Percentiles rank a stretch among this genome's conserved stretches.
Evolutionary conservation across 345 rosid species (phyloP).

Genomic region (Hibiscus mutabilis): DNA sequence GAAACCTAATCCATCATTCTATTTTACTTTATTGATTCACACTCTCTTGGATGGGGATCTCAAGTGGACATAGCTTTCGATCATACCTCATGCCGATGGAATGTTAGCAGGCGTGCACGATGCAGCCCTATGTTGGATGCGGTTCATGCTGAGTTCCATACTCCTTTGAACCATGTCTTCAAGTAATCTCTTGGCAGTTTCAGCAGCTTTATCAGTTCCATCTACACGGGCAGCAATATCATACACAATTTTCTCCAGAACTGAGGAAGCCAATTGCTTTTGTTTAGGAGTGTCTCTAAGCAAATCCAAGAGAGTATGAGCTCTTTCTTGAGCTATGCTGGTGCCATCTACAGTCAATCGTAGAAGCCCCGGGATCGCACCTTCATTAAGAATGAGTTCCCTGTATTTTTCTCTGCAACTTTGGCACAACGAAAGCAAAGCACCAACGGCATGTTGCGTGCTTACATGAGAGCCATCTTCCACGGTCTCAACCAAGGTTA

Average conservation of each 20-base stretch:
- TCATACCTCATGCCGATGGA: conserved; percentile 19
- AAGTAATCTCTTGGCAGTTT: conserved; percentile 59
- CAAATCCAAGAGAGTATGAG: conserved; percentile 52
- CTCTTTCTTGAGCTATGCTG: conserved; percentile 53
- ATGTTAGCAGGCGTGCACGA: conserved; percentile 32
- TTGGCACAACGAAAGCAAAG: conserved; percentile 49
- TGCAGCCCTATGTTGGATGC: conserved; percentile 32
- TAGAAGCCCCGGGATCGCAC: conserved; percentile 74
- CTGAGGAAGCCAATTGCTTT: conserved; percentile 46
- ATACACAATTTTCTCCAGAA: conserved; percentile 51
- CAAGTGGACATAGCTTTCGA: background rate
- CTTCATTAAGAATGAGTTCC: conserved; percentile 61
- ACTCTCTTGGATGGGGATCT: conserved; percentile 15
- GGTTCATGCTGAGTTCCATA: conserved; percentile 52
- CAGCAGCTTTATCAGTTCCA: conserved; percentile 59
- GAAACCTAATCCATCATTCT: background rate
- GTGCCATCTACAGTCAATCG: conserved; percentile 64
- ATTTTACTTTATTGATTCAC: background rate
- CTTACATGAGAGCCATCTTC: conserved; percentile 71
- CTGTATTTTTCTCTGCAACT: conserved; percentile 53
- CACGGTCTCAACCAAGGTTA: conserved; percentile 62
- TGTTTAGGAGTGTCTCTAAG: conserved; percentile 57
- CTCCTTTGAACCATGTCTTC: conserved; percentile 73
- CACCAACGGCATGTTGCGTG: conserved; percentile 58
- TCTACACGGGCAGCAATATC: conserved; percentile 55